Conservation (phyloP, 176 grass and related monocot genomes). For the Aegilops umbellulata region DNA sequence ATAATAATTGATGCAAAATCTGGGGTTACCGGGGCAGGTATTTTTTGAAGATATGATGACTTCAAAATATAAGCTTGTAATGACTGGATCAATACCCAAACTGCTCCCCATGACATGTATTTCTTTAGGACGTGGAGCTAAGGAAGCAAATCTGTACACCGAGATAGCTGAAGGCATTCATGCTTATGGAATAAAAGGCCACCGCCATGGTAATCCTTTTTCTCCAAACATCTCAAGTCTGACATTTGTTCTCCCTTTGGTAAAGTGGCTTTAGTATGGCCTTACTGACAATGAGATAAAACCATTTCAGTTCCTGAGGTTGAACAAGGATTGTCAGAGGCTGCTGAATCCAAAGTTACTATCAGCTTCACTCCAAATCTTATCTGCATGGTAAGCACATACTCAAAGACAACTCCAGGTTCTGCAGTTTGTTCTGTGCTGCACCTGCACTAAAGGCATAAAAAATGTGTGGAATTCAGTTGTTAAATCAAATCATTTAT, state of each 20-base stretch:
- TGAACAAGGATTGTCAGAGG: conserved; percentile 89
- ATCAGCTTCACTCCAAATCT: conserved; percentile 97
- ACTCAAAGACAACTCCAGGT: neutral
- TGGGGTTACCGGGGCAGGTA: conserved; percentile 90
- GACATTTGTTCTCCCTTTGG: neutral
- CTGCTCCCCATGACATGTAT: neutral
- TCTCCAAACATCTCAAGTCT: conserved; percentile 10
- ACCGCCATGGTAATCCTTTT: conserved; percentile 77
- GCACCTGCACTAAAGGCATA: neutral
- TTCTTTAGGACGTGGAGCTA: conserved; percentile 86
- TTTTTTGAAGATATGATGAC: neutral
- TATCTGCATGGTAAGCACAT: conserved; percentile 82
- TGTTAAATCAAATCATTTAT: conserved; percentile 1
- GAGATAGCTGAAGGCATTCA: conserved; percentile 96
- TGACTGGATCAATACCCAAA: neutral
- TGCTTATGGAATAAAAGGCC: conserved; percentile 88
- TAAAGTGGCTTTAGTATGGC: conserved; percentile 27
- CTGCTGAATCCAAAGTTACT: conserved; percentile 81
- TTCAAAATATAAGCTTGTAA: conserved; percentile 6
- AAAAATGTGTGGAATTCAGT: conserved; percentile 1
- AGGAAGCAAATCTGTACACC: conserved; percentile 98
- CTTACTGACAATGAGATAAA: conserved; percentile 24
- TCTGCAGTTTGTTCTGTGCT: conserved; percentile 1
- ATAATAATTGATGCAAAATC: conserved; percentile 99
- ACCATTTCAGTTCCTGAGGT: conserved; percentile 84